phyloP scores from a whole-genome alignment of 108 stramenopile species.

The Nitzschia inconspicua region DNA sequence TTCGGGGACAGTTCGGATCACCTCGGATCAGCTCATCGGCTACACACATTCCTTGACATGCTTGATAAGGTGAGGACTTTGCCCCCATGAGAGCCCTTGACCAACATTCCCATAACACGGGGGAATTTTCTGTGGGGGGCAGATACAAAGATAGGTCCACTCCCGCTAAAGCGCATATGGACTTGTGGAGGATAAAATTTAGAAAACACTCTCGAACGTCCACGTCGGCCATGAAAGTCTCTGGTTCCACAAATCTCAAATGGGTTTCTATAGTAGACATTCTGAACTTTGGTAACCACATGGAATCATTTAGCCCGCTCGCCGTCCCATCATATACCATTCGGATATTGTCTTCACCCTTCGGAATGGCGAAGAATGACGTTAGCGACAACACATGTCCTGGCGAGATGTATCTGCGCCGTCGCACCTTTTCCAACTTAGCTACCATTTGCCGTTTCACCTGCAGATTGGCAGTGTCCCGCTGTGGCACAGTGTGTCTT shows the following conservation, averaged over 20 bases:
- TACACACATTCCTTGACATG: background rate
- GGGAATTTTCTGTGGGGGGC: too few relatives aligned
- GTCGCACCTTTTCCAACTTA: too few relatives aligned
- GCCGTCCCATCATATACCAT: constrained; percentile 43
- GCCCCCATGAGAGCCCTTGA: constrained; percentile 36
- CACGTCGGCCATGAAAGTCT: constrained; percentile 13
- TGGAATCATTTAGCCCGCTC: constrained; percentile 25
- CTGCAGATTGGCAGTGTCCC: too few relatives aligned
- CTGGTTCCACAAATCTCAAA: constrained; percentile 9
- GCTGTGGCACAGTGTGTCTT: too few relatives aligned
- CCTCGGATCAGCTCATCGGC: constrained; percentile 20
- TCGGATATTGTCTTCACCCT: constrained; percentile 28
- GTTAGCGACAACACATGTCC: too few relatives aligned
- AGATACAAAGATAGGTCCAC: constrained; percentile 14
- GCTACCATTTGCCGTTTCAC: too few relatives aligned
- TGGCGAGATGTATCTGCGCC: too few relatives aligned
- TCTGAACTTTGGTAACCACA: constrained; percentile 33
- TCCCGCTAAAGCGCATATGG: background rate
- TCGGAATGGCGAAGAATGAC: too few relatives aligned
- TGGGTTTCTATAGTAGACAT: constrained; percentile 28
- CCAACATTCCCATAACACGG: constrained; percentile 25
- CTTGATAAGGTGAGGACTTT: constrained; percentile 27
- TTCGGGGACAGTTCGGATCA: constrained; percentile 1
- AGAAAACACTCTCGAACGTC: constrained; percentile 50
- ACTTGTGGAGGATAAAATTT: constrained; percentile 26